Percentiles rank a stretch among this genome's conserved stretches.
Evolutionary conservation across 148 eudicot species (phyloP).

Genomic region (Gaultheria prostrata): DNA sequence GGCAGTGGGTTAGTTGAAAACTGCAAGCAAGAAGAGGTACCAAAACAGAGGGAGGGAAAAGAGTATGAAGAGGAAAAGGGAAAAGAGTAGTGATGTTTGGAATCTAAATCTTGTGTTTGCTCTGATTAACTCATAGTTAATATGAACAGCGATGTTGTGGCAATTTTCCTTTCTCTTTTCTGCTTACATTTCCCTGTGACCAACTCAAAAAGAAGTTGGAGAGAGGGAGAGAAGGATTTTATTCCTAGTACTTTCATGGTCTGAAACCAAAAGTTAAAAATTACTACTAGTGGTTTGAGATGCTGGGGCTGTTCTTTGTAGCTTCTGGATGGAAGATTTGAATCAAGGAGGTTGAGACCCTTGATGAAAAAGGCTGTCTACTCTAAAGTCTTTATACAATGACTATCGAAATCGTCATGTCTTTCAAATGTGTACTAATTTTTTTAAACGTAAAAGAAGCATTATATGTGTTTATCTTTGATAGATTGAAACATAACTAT

Average conservation of each 20-base stretch:
- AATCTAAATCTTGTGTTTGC: conserved; percentile 38
- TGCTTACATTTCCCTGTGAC: conserved; percentile 30
- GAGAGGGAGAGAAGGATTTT: conserved; percentile 11
- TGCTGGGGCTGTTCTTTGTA: neutral
- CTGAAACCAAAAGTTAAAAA: conserved; percentile 15
- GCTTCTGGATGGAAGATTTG: neutral
- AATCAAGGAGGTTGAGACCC: neutral
- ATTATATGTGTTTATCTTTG: too few relatives aligned
- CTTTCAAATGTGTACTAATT: too few relatives aligned
- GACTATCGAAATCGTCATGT: too few relatives aligned
- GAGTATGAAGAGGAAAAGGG: conserved; percentile 13
- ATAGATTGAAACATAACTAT: too few relatives aligned
- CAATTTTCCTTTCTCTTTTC: conserved; percentile 21
- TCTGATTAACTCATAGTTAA: conserved; percentile 8
- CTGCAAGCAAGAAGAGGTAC: conserved; percentile 59
- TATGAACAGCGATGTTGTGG: neutral
- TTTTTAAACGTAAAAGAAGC: too few relatives aligned
- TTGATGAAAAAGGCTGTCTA: too few relatives aligned
- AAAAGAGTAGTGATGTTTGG: conserved; percentile 35
- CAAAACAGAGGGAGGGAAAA: conserved; percentile 24
- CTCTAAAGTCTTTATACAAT: too few relatives aligned
- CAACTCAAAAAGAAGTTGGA: conserved; percentile 26
- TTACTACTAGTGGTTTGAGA: neutral
- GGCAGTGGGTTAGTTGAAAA: conserved; percentile 60
- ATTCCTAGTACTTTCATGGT: conserved; percentile 19